These are phyloP conservation scores for Magnusiomyces tetraspermus DNA, from an alignment of 1,139 yeast genomes.

Conservation along the genomic window DNA sequence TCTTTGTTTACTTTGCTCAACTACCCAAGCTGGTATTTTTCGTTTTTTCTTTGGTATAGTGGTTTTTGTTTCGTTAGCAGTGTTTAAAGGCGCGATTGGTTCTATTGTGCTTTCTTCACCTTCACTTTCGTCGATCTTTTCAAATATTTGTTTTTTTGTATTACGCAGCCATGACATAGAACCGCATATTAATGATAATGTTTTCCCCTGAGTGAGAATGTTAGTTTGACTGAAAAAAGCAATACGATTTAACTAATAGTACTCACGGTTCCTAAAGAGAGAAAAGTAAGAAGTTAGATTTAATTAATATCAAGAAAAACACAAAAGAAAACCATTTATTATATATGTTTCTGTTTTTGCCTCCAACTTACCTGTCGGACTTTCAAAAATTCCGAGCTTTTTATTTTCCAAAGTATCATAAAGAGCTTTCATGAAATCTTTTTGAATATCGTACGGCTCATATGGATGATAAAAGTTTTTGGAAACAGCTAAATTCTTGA, in stretches of 20 bases:
- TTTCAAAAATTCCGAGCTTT: conserved; percentile 77
- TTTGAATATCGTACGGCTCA: conserved; percentile 69
- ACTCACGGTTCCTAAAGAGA: conserved; percentile 18
- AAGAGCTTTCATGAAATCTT: conserved; percentile 64
- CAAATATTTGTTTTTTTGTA: conserved; percentile 35
- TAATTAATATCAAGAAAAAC: background rate
- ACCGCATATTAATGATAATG: conserved; percentile 77
- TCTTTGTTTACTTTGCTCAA: conserved; percentile 26
- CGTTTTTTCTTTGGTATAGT: background rate
- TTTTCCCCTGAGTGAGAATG: conserved; percentile 50
- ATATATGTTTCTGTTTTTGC: too few relatives aligned
- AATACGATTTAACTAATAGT: background rate
- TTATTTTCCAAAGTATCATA: conserved; percentile 52
- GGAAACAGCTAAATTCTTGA: background rate
- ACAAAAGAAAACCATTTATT: background rate
- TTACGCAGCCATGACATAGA: conserved; percentile 78
- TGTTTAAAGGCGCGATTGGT: conserved; percentile 29
- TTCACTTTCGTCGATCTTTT: conserved; percentile 21
- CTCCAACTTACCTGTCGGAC: conserved; percentile 73
- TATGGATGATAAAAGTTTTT: conserved; percentile 61
- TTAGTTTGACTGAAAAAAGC: background rate
- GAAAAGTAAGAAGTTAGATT: background rate
- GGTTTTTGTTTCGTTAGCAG: too few relatives aligned
- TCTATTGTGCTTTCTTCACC: conserved; percentile 40
- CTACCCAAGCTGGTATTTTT: conserved; percentile 31